These are phyloP conservation scores for Sporothrix schenckii DNA, from an alignment of 2,329 filamentous ascomycete species.

Conservation along the genomic window DNA sequence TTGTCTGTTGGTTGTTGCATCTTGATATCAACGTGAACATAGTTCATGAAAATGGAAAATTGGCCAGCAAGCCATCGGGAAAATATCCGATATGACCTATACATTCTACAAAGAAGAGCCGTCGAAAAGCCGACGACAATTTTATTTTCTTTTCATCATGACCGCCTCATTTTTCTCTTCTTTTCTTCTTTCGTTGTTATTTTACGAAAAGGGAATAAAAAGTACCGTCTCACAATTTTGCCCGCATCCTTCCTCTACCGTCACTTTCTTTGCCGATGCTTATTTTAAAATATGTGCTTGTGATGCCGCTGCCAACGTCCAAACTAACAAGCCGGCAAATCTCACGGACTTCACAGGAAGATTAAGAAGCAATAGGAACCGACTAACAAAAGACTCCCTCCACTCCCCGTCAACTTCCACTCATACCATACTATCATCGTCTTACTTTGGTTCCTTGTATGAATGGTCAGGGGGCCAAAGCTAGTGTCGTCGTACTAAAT, in stretches of 20 bases:
- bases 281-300: constrained; percentile 18
- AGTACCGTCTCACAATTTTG: no score
- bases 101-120: neutral
- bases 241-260: neutral
- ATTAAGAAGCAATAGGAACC: no score
- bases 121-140: constrained; percentile 25
- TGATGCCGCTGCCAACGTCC: neutral
- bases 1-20: neutral
- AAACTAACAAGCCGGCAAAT: neutral
- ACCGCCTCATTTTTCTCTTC: neutral
- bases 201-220: neutral
- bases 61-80: neutral
- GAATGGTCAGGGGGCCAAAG: constrained; percentile 9
- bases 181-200: no score
- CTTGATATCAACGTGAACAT: neutral
- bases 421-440: constrained; percentile 14
- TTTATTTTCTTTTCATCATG: neutral
- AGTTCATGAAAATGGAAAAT: neutral
- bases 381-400: no score
- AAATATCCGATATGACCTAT: neutral
- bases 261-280: constrained; percentile 22
- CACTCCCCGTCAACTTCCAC: no score
- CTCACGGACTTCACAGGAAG: neutral
- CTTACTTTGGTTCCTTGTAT: constrained; percentile 11
- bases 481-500: no score